A percentile compares a stretch with the other conserved stretches of the same genome.
Conservation (phyloP, 1,284 basidiomycete species). For the Malassezia pachydermatis region DNA sequence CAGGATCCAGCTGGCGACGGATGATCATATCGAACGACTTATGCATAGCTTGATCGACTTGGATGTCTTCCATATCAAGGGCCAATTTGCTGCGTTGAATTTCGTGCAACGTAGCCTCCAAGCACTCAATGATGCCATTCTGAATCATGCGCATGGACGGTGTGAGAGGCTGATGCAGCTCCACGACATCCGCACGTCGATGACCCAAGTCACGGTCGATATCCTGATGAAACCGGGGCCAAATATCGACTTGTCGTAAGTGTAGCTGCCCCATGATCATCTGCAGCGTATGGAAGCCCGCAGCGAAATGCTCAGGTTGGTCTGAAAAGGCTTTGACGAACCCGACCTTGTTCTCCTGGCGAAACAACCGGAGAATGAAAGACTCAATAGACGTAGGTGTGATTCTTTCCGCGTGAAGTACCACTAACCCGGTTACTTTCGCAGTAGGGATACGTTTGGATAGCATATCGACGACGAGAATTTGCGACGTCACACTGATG, state of each 20-base stretch:
- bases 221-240: conserved; percentile 69
- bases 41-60: conserved; percentile 86
- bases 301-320: conserved; percentile 85
- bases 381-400: conserved; percentile 54
- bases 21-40: conserved; percentile 84
- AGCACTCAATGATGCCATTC: conserved; percentile 82
- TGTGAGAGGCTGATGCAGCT: conserved; percentile 77
- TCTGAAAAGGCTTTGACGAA: conserved; percentile 96
- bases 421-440: conserved; percentile 78
- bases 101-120: conserved; percentile 80
- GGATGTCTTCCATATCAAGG: conserved; percentile 88
- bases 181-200: conserved; percentile 73
- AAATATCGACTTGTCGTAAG: conserved; percentile 75
- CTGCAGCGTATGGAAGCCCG: conserved; percentile 77
- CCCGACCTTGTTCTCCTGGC: conserved; percentile 52
- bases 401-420: conserved; percentile 80
- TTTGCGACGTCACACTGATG: conserved; percentile 82
- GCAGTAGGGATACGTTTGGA: conserved; percentile 69
- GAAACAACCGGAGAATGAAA: conserved; percentile 41
- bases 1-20: conserved; percentile 74
- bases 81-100: conserved; percentile 75
- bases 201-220: conserved; percentile 34
- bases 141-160: conserved; percentile 83
- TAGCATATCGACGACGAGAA: conserved; percentile 90
- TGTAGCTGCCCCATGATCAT: conserved; percentile 87